Conservation (phyloP, 2,329 filamentous ascomycete species). For the Eutypella sp. region DNA sequence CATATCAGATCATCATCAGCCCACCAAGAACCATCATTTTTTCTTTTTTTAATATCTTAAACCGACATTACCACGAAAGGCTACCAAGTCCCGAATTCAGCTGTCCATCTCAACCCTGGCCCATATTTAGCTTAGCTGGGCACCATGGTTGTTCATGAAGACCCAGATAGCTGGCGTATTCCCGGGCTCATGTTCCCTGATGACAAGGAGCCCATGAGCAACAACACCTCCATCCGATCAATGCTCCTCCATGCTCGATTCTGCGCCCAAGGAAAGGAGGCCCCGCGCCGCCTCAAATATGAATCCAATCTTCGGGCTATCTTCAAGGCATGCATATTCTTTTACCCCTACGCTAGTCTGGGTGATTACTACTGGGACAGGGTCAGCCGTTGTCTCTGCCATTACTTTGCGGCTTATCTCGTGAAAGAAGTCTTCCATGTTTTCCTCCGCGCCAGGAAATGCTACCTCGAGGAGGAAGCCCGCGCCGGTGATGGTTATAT, state of each 20-base stretch:
- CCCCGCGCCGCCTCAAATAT: background rate
- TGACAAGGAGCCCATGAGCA: background rate
- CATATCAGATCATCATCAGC: too few relatives aligned
- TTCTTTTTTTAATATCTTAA: too few relatives aligned
- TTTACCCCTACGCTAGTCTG: background rate
- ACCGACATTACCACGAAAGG: too few relatives aligned
- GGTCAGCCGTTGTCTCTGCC: background rate
- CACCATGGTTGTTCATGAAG: background rate
- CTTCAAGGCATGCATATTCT: background rate
- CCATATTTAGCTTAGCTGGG: too few relatives aligned
- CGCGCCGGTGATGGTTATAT: too few relatives aligned
- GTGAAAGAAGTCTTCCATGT: background rate
- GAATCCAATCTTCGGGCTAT: background rate
- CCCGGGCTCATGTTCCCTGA: background rate
- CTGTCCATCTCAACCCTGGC: too few relatives aligned
- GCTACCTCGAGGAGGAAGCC: background rate
- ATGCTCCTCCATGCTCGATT: background rate
- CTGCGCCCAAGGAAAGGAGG: background rate
- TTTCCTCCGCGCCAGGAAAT: background rate
- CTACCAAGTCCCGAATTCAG: too few relatives aligned
- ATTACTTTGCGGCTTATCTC: background rate
- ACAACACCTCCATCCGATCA: background rate
- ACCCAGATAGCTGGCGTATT: background rate
- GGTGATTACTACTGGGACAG: background rate
- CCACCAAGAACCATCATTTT: too few relatives aligned